Evolutionary conservation across 768 basidiomycete species (phyloP).

Genomic region (Termitomyces sp.): DNA sequence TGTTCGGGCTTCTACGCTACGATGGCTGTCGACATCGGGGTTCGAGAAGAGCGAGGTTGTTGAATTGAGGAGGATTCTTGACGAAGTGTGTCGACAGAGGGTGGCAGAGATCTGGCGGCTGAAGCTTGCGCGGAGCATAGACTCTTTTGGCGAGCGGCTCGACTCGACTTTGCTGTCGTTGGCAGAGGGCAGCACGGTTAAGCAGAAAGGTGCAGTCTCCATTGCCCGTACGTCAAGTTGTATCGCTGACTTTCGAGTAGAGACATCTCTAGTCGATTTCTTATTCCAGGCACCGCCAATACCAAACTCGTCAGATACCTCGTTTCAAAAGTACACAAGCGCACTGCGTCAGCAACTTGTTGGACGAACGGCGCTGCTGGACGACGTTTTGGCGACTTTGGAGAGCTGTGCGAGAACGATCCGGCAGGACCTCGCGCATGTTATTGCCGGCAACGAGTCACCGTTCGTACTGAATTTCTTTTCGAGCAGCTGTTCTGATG

Average conservation of each 20-base stretch:
- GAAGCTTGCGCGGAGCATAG: conserved; percentile 35
- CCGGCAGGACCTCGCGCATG: conserved; percentile 49
- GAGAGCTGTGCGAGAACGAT: conserved; percentile 56
- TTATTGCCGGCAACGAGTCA: conserved; percentile 35
- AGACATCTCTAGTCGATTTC: conserved; percentile 43
- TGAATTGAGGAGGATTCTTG: conserved; percentile 39
- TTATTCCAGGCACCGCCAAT: conserved; percentile 51
- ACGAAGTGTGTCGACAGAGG: conserved; percentile 48
- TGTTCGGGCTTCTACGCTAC: conserved; percentile 46
- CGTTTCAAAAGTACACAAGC: conserved; percentile 59
- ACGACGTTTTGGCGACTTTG: conserved; percentile 49
- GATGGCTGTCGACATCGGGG: conserved; percentile 37
- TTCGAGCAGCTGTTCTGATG: neutral
- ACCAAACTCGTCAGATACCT: conserved; percentile 38
- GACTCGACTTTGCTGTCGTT: conserved; percentile 29
- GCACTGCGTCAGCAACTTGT: conserved; percentile 56
- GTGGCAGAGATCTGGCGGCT: conserved; percentile 55
- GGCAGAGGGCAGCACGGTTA: conserved; percentile 18
- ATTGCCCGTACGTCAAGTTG: neutral
- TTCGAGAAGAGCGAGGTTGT: conserved; percentile 43
- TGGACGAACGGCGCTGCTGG: conserved; percentile 57
- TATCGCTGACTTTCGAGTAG: conserved; percentile 26
- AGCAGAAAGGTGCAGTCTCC: conserved; percentile 20
- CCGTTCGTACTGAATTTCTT: conserved; percentile 28
- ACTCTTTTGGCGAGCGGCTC: conserved; percentile 41